Evolutionary conservation across 805 yeast species (phyloP).

Genomic region (Metschnikowia matae): DNA sequence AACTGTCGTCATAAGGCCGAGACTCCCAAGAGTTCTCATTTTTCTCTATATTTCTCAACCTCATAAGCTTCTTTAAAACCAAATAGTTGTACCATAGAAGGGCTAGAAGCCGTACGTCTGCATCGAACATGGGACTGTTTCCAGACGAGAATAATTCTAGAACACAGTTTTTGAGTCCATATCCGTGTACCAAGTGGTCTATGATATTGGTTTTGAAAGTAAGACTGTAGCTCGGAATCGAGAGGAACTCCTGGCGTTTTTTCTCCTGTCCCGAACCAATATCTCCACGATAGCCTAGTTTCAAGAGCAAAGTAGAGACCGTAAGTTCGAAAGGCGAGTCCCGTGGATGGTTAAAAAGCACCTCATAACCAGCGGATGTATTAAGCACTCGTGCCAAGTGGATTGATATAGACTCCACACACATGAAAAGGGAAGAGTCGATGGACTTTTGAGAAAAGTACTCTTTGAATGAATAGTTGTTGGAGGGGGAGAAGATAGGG

Average conservation of each 20-base stretch:
- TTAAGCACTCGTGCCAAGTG: constrained; percentile 9
- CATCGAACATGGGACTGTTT: constrained; percentile 37
- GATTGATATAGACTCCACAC: constrained; percentile 12
- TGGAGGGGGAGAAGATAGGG: constrained; percentile 13
- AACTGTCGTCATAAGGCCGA: neutral
- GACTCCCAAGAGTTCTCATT: neutral
- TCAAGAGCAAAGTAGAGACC: constrained; percentile 30
- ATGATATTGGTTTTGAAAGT: constrained; percentile 35
- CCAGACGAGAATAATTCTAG: constrained; percentile 36
- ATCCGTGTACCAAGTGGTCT: constrained; percentile 29
- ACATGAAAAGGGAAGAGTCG: constrained; percentile 3
- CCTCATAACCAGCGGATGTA: constrained; percentile 35
- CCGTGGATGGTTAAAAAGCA: constrained; percentile 26
- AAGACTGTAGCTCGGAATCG: constrained; percentile 32
- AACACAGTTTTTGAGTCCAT: constrained; percentile 35
- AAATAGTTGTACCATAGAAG: constrained; percentile 32
- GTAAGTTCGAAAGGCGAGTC: constrained; percentile 35
- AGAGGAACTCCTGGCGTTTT: constrained; percentile 26
- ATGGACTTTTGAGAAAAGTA: constrained; percentile 6
- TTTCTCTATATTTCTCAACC: constrained; percentile 17
- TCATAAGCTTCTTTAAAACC: constrained; percentile 25
- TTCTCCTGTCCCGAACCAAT: neutral
- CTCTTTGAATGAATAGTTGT: constrained; percentile 6
- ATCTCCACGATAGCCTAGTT: constrained; percentile 19
- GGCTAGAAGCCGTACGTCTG: constrained; percentile 30